Conservation (phyloP, 78 protist species). For the Chrysochromulina tobinii region DNA sequence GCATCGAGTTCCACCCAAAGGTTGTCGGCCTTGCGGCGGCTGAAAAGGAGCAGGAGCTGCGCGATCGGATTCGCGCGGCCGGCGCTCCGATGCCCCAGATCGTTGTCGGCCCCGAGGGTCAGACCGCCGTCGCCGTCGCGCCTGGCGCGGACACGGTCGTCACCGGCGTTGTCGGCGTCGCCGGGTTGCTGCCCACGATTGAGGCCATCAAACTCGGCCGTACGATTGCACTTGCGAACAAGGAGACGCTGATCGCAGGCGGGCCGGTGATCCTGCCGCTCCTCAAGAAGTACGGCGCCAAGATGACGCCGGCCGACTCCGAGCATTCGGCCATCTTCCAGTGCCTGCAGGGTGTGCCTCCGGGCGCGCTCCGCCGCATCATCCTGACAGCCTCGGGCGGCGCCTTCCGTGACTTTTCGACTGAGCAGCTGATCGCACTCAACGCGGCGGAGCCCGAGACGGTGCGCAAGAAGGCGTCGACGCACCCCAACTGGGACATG, state of each 20-base stretch:
- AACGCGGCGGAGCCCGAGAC: conserved; percentile 31
- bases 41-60: conserved; percentile 19
- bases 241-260: conserved; percentile 42
- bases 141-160: conserved; percentile 51
- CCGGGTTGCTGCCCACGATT: conserved; percentile 53
- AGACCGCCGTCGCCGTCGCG: conserved; percentile 17
- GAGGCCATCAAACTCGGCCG: conserved; percentile 44
- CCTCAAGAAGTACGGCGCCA: conserved; percentile 35
- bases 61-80: neutral
- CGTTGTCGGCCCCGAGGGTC: conserved; percentile 33
- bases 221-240: conserved; percentile 52
- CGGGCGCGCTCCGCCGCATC: conserved; percentile 31
- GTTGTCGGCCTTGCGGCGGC: conserved; percentile 11
- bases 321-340: conserved; percentile 62
- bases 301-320: conserved; percentile 51
- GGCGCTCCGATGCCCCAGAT: conserved; percentile 18
- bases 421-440: neutral
- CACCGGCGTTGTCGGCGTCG: conserved; percentile 58
- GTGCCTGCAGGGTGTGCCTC: conserved; percentile 28
- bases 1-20: neutral
- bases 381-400: conserved; percentile 60
- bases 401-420: conserved; percentile 32
- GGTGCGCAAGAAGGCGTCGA: conserved; percentile 8
- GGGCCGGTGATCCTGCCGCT: conserved; percentile 52
- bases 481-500: conserved; percentile 57